phyloP scores from a whole-genome alignment of 306 rosid species.

The Castanea crenata region DNA sequence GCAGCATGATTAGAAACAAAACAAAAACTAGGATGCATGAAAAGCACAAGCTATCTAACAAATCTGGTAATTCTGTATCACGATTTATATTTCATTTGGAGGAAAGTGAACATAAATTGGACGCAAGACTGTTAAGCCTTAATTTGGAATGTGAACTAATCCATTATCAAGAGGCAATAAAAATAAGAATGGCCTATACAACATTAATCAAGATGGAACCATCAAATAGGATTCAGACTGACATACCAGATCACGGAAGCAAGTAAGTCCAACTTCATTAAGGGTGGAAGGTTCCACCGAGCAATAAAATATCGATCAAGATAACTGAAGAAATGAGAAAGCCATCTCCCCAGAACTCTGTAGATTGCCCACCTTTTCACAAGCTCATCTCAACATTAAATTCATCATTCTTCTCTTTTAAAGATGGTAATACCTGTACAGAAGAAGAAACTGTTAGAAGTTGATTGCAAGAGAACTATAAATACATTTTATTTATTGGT shows the following conservation, averaged over 20 bases:
- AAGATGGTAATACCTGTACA: slow-evolving; percentile 66
- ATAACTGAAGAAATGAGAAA: slow-evolving; percentile 56
- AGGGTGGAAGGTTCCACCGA: slow-evolving; percentile 48
- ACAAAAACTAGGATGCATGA: no score
- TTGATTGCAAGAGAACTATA: background rate
- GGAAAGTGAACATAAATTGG: background rate
- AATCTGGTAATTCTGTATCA: background rate
- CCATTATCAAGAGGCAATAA: background rate
- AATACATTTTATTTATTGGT: no score
- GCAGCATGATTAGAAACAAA: no score
- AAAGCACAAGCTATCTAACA: no score
- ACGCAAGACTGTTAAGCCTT: background rate
- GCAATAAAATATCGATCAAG: slow-evolving; percentile 54
- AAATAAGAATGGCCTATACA: background rate
- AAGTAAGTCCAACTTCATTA: slow-evolving; percentile 54
- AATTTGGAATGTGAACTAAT: background rate
- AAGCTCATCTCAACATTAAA: slow-evolving; percentile 63
- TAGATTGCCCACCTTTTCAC: slow-evolving; percentile 81
- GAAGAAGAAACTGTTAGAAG: background rate
- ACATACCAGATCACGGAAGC: slow-evolving; percentile 69
- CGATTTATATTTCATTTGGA: background rate
- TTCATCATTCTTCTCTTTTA: slow-evolving; percentile 66
- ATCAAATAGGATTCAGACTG: background rate
- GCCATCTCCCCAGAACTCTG: slow-evolving; percentile 69
- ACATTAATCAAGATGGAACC: background rate